Evolutionary conservation across 2,329 filamentous ascomycete species (phyloP), one percentile per base, ranked within the genome.

Genomic region (Rosellinia necatrix): DNA sequence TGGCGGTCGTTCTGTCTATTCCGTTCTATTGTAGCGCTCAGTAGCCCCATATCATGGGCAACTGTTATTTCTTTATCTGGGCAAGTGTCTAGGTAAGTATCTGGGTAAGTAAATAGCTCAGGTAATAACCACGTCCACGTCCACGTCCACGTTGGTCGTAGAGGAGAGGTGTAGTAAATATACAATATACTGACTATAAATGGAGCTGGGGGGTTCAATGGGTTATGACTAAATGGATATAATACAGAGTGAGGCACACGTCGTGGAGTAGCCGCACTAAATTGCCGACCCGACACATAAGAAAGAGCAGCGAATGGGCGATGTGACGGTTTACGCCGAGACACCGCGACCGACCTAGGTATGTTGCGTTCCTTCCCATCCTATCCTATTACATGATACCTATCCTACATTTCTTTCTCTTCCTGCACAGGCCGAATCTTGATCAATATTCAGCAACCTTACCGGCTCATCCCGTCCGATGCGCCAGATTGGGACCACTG

Each of bases 181-280:
- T 15, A 21, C 21, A 41, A 37, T 37, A 6, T 7, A 42, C 19
- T 49, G 10, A 42, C 19, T 49, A 40, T 34, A 24, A 34, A 30
- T 37, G 42, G 48, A 61, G 52, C 30, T 44, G 58, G 13, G 49
- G 43, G 35, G 50, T 42, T 50, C 24, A 34, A 50, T 43, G 35
- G 49, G 10, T n/a, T n/a, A 44, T 34, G 12, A 34, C 32, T 42
- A 46, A 30, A 44, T 29, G 29, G 41, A 49, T 56, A 61, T 53
- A 49, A 43, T 61, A 59, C 56, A 56, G 34, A 19, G 32, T 17
- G 34, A 49, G 34, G 13, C n/a, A 44, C 27, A 35, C 22, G 1
- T 9, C 27, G 24, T 17, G 29, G 19, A 22, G 49, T 48, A 44
- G 44, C 37, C 30, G 15, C 46, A 25, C 21, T n/a, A 37, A 17